Conservation (phyloP, 2,329 filamentous ascomycete genomes). For the Xylariales sp. region DNA sequence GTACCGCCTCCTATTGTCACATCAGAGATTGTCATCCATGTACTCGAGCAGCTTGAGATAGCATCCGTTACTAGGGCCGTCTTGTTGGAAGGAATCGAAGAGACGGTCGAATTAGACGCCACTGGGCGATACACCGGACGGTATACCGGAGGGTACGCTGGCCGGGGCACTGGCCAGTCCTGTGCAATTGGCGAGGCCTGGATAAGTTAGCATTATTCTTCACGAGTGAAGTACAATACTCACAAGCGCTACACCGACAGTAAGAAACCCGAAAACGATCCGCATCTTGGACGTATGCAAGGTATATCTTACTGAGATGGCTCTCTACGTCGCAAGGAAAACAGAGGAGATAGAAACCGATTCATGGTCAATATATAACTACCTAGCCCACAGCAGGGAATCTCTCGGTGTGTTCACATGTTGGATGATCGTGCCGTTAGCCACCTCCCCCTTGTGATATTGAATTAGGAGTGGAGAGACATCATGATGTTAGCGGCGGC, state of each 20-base stretch:
- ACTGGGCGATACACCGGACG: slow-evolving; percentile 22
- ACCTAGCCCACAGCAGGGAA: slow-evolving; percentile 11
- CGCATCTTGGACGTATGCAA: slow-evolving; percentile 24
- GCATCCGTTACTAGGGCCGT: slow-evolving; percentile 39
- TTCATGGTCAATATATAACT: slow-evolving; percentile 22
- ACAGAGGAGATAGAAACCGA: background rate
- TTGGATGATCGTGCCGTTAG: slow-evolving; percentile 16
- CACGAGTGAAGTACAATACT: slow-evolving; percentile 11
- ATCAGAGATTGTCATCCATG: slow-evolving; percentile 46
- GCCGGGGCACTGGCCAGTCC: slow-evolving; percentile 12
- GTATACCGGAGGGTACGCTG: slow-evolving; percentile 13
- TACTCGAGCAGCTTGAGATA: slow-evolving; percentile 45
- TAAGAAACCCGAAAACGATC: slow-evolving; percentile 17
- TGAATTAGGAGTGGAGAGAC: slow-evolving; percentile 32
- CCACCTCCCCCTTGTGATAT: slow-evolving; percentile 29
- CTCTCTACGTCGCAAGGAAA: slow-evolving; percentile 6
- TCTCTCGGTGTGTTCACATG: slow-evolving; percentile 27
- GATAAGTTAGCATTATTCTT: slow-evolving; percentile 28
- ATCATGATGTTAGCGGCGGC: slow-evolving; percentile 25
- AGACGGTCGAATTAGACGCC: slow-evolving; percentile 27
- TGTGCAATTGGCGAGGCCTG: slow-evolving; percentile 34
- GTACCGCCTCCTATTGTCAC: slow-evolving; percentile 44
- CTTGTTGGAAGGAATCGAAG: slow-evolving; percentile 14
- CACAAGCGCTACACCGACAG: slow-evolving; percentile 28
- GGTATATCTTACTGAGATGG: background rate